Percentiles rank a stretch among this genome's conserved stretches.
Evolutionary conservation across 108 stramenopile species (phyloP).

Genomic region (Conticribra weissflogii): DNA sequence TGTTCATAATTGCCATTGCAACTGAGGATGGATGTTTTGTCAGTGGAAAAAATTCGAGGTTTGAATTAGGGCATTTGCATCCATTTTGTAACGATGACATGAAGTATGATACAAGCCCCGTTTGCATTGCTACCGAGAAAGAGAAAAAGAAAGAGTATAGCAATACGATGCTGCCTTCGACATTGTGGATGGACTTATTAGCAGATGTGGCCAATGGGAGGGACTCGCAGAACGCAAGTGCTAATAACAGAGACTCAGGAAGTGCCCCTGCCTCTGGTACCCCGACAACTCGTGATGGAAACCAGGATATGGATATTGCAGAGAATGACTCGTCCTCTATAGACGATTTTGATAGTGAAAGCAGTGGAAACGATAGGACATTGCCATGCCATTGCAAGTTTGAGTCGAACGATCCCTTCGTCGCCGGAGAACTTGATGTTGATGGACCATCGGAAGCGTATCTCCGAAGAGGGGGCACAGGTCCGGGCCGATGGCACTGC

Average conservation of each 20-base stretch:
- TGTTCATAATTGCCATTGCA: conserved; percentile 79
- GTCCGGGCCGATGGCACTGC: conserved; percentile 85
- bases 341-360: conserved; percentile 26
- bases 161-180: not conserved
- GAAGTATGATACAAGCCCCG: conserved; percentile 60
- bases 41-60: conserved; percentile 65
- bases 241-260: conserved; percentile 3
- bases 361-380: conserved; percentile 21
- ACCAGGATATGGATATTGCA: not conserved
- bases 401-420: conserved; percentile 36
- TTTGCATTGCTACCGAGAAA: conserved; percentile 61
- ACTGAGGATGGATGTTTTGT: conserved; percentile 90
- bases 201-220: not conserved
- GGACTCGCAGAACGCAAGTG: conserved; percentile 15
- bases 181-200: not conserved
- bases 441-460: conserved; percentile 41
- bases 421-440: conserved; percentile 22
- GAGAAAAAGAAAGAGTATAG: not conserved
- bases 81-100: conserved; percentile 49
- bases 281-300: not conserved
- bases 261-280: not conserved
- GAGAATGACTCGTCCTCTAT: conserved; percentile 1
- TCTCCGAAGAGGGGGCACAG: conserved; percentile 56
- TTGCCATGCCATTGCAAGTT: conserved; percentile 43
- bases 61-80: conserved; percentile 83